These are phyloP conservation scores for Blastomyces percursus DNA, from an alignment of 2,329 filamentous ascomycete genomes.

Conservation along the genomic window DNA sequence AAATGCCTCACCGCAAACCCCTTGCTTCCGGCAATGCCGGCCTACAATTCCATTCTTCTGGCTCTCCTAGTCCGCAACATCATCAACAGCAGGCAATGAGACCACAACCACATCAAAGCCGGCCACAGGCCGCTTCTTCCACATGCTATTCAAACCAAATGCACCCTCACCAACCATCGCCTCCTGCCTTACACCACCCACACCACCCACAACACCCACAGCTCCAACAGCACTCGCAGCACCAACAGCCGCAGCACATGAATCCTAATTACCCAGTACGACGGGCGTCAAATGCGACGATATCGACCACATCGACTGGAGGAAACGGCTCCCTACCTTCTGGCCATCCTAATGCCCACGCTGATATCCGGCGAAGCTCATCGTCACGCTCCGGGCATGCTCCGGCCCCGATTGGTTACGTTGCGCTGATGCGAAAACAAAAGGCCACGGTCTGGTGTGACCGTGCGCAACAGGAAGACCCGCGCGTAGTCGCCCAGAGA, in stretches of 20 bases:
- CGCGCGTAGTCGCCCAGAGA: conserved; percentile 69
- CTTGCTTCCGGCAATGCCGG: conserved; percentile 13
- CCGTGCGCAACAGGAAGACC: conserved; percentile 82
- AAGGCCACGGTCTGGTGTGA: conserved; percentile 99
- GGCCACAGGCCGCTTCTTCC: conserved; percentile 11
- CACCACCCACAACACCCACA: conserved; percentile 4
- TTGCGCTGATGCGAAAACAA: conserved; percentile 89
- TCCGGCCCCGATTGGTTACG: conserved; percentile 63
- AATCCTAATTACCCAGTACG: conserved; percentile 16
- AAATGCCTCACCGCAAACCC: conserved; percentile 14
- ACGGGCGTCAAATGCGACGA: conserved; percentile 32
- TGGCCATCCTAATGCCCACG: conserved; percentile 19
- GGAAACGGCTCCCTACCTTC: conserved; percentile 18
- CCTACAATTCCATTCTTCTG: conserved; percentile 13
- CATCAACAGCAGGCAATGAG: background rate
- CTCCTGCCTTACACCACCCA: conserved; percentile 9
- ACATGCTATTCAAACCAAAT: conserved; percentile 11
- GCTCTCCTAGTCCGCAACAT: conserved; percentile 3
- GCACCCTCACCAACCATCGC: conserved; percentile 9
- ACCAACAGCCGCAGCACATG: conserved; percentile 3
- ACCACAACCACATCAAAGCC: conserved; percentile 11
- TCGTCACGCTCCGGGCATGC: conserved; percentile 62
- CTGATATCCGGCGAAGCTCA: conserved; percentile 55
- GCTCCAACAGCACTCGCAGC: conserved; percentile 5
- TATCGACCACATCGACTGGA: conserved; percentile 31